A percentile compares a stretch with the other conserved stretches of the same genome.
phyloP scores from a whole-genome alignment of 176 grass and related monocot species.

The Elaeis guineensis region DNA sequence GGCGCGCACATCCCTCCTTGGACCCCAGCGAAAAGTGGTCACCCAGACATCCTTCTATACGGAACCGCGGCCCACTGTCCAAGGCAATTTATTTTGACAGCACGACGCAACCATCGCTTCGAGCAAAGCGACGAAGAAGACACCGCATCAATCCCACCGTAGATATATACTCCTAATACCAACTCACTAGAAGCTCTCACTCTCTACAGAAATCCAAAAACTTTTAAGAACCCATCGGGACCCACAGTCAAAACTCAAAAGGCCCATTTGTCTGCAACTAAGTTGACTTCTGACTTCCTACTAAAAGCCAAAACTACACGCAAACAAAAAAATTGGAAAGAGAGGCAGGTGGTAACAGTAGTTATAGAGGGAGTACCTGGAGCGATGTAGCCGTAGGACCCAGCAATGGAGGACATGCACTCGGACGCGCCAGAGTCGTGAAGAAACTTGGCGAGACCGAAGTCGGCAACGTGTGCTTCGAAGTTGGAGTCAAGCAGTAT shows the following conservation, averaged over 20 bases:
- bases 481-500: slow-evolving; percentile 79
- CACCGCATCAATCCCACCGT: background rate
- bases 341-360: background rate
- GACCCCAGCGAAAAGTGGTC: too few relatives aligned
- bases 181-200: background rate
- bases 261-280: background rate
- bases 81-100: too few relatives aligned
- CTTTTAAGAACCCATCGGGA: background rate
- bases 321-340: background rate
- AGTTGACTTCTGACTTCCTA: slow-evolving; percentile 17
- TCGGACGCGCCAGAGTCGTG: slow-evolving; percentile 39
- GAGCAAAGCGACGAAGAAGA: too few relatives aligned
- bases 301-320: background rate
- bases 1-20: too few relatives aligned
- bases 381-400: slow-evolving; percentile 93
- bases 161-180: background rate
- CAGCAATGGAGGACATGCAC: slow-evolving; percentile 83
- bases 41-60: too few relatives aligned
- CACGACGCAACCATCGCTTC: background rate
- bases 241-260: background rate
- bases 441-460: slow-evolving; percentile 89
- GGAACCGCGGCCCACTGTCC: too few relatives aligned
- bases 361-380: slow-evolving; percentile 40
- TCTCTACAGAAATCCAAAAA: background rate
- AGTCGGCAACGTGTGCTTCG: slow-evolving; percentile 90